These are phyloP conservation scores for Xylariales sp. DNA, from an alignment of 2,329 filamentous ascomycete species.

Conservation along the genomic window DNA sequence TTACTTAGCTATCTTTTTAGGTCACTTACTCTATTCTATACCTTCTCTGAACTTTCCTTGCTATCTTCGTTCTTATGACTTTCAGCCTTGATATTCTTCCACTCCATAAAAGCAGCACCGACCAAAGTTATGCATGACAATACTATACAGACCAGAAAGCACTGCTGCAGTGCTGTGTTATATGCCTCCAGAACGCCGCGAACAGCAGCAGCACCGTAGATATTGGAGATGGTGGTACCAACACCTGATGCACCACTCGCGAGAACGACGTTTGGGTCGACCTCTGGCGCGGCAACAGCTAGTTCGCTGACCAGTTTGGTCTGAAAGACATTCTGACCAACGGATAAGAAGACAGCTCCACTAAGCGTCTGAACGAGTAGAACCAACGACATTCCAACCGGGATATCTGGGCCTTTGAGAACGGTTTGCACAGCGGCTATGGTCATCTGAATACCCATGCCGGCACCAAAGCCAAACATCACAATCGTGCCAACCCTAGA, in stretches of 20 bases:
- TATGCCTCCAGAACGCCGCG: constrained; percentile 3
- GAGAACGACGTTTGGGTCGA: neutral
- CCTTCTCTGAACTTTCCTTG: too few relatives aligned
- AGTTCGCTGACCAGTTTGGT: constrained; percentile 13
- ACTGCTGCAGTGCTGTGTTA: neutral
- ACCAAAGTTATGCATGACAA: neutral
- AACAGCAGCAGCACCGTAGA: neutral
- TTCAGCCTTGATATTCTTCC: constrained; percentile 2
- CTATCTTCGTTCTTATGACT: too few relatives aligned
- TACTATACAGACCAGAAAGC: constrained; percentile 3
- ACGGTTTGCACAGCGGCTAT: constrained; percentile 22
- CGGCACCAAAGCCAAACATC: constrained; percentile 21
- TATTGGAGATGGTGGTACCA: neutral
- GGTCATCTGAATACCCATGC: constrained; percentile 21
- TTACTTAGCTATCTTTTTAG: too few relatives aligned
- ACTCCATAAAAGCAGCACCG: constrained; percentile 1
- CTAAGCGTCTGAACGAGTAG: constrained; percentile 21
- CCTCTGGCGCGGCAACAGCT: neutral
- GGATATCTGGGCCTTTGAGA: constrained; percentile 17
- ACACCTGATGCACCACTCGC: neutral
- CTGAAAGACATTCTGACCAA: constrained; percentile 19
- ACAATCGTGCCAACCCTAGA: constrained; percentile 18
- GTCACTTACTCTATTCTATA: too few relatives aligned
- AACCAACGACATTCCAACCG: constrained; percentile 20
- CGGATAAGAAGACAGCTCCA: constrained; percentile 18